These are phyloP conservation scores for Grigorovia jiainica DNA, from an alignment of 805 yeast genomes.

Conservation along the genomic window DNA sequence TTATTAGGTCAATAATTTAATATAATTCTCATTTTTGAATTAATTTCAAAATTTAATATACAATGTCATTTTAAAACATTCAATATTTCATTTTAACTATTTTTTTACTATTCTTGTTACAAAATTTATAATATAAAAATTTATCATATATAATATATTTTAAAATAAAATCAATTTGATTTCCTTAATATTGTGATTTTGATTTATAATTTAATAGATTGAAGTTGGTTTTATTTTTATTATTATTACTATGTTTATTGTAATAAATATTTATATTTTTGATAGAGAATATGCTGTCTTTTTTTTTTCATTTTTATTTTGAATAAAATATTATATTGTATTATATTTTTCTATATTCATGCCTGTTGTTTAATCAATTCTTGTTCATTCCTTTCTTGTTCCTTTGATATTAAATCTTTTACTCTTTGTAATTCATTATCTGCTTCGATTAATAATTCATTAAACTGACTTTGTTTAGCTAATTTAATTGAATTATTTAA, in stretches of 20 bases:
- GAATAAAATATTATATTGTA: too few relatives aligned
- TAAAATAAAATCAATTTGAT: too few relatives aligned
- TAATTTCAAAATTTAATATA: background rate
- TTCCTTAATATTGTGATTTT: too few relatives aligned
- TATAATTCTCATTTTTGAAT: background rate
- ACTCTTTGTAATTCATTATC: slow-evolving; percentile 54
- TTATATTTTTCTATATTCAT: background rate
- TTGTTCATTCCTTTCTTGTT: background rate
- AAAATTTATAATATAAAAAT: background rate
- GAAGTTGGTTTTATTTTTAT: too few relatives aligned
- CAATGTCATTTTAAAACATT: background rate
- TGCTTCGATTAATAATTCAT: slow-evolving; percentile 51
- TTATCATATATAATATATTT: too few relatives aligned
- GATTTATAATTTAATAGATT: too few relatives aligned
- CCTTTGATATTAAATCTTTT: slow-evolving; percentile 7
- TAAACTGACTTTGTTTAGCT: slow-evolving; percentile 57
- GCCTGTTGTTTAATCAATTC: background rate
- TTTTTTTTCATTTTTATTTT: too few relatives aligned
- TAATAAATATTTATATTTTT: too few relatives aligned
- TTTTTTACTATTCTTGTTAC: slow-evolving; percentile 1
- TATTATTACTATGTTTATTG: too few relatives aligned
- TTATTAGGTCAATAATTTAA: background rate
- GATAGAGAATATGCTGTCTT: background rate
- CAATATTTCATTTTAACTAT: background rate
- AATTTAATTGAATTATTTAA: slow-evolving; percentile 62